Percentiles rank a stretch among this genome's conserved stretches.
These are phyloP conservation scores for Russula sp. DNA, from an alignment of 768 basidiomycete species.

Conservation along the genomic window DNA sequence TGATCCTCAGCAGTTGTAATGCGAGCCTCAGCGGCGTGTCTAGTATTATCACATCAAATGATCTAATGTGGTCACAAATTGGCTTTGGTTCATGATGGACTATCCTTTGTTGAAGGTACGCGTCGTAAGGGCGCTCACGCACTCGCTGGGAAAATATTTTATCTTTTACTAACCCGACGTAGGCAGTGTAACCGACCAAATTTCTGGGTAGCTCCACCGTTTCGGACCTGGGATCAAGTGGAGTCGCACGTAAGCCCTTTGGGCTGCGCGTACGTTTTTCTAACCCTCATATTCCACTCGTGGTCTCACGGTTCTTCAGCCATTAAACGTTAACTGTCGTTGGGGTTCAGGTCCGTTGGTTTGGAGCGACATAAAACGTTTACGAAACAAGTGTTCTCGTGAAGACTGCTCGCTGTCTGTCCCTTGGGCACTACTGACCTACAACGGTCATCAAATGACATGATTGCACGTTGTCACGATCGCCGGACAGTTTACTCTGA, in stretches of 20 bases:
- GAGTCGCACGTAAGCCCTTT: neutral
- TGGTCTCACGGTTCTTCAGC: neutral
- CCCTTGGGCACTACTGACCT: neutral
- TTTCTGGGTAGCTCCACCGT: neutral
- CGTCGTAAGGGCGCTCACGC: neutral
- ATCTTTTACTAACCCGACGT: neutral
- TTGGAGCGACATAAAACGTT: neutral
- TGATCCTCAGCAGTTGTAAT: neutral
- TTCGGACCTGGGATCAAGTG: neutral
- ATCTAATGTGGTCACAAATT: neutral
- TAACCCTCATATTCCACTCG: neutral
- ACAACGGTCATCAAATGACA: neutral
- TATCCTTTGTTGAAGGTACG: neutral
- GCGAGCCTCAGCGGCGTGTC: neutral
- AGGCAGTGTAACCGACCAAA: neutral
- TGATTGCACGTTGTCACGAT: neutral
- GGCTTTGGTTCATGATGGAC: neutral
- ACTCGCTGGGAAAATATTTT: too few relatives aligned
- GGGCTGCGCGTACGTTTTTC: neutral
- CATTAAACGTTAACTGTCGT: too few relatives aligned
- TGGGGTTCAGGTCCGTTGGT: neutral
- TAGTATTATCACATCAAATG: neutral
- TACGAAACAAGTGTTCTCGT: neutral
- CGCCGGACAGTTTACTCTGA: neutral
- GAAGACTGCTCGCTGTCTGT: neutral